Evolutionary conservation across 1,139 yeast genomes (phyloP).

Genomic region (Hansenula lynferdii): DNA sequence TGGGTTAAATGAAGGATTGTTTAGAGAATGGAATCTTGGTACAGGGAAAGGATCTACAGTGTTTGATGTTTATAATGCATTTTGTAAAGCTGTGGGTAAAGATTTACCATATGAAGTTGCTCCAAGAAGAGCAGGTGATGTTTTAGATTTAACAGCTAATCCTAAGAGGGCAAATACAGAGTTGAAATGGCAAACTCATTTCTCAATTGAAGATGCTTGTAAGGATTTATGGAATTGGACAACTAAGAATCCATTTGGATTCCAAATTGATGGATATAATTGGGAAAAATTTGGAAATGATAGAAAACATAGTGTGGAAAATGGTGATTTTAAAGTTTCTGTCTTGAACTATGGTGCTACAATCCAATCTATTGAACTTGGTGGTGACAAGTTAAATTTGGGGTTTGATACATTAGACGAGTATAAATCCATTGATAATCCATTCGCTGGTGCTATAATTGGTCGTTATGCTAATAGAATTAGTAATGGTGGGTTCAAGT

Average conservation of each 20-base stretch:
- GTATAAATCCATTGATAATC: constrained; percentile 36
- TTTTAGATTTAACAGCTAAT: constrained; percentile 68
- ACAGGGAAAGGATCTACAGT: constrained; percentile 80
- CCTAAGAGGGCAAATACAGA: constrained; percentile 64
- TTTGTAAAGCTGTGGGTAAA: constrained; percentile 64
- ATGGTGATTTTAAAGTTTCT: constrained; percentile 35
- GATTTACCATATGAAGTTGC: constrained; percentile 61
- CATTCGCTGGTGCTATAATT: constrained; percentile 57
- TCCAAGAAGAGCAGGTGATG: constrained; percentile 77
- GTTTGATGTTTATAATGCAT: constrained; percentile 63
- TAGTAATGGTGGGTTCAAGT: constrained; percentile 37
- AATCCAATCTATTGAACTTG: constrained; percentile 37
- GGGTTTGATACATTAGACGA: constrained; percentile 32
- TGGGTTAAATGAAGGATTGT: constrained; percentile 39
- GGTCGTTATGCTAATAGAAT: constrained; percentile 66
- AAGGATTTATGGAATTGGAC: constrained; percentile 79
- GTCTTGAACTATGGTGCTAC: constrained; percentile 51
- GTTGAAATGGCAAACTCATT: constrained; percentile 59
- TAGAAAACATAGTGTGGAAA: constrained; percentile 38
- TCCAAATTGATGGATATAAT: constrained; percentile 23
- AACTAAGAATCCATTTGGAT: constrained; percentile 63
- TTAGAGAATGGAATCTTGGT: constrained; percentile 81
- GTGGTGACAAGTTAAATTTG: constrained; percentile 31
- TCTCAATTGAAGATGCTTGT: constrained; percentile 61
- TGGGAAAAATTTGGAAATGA: constrained; percentile 19